These are phyloP conservation scores for Neurospora sp. DNA, from an alignment of 495 filamentous ascomycete species.

Conservation along the genomic window DNA sequence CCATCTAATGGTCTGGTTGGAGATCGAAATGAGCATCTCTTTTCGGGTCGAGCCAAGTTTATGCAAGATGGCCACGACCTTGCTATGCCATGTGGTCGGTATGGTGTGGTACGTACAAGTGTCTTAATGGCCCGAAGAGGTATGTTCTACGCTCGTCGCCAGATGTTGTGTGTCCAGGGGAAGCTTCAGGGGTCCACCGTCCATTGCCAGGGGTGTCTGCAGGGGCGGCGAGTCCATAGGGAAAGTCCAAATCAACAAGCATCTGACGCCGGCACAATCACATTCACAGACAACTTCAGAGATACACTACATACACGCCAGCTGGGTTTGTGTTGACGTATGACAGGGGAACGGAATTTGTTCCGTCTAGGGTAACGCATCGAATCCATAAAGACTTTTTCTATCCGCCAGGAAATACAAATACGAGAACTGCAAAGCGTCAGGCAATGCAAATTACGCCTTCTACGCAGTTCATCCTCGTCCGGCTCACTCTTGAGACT, in stretches of 20 bases:
- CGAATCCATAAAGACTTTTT: not conserved
- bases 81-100: not conserved
- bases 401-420: not conserved
- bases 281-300: not conserved
- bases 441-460: not conserved
- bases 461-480: not conserved
- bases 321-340: not conserved
- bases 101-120: not conserved
- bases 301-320: not conserved
- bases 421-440: not conserved
- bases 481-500: not conserved
- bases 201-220: not conserved
- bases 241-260: not conserved
- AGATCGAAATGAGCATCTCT: conserved; percentile 15
- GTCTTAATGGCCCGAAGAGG: not conserved
- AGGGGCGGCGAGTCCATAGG: not conserved
- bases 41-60: conserved; percentile 14
- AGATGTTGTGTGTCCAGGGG: not conserved
- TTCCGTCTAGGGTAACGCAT: not conserved
- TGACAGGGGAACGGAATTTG: not conserved
- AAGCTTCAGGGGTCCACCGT: not conserved
- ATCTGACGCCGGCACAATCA: not conserved
- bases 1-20: not conserved
- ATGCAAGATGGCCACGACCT: conserved; percentile 10
- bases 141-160: not conserved